Evolutionary conservation across 257 asterid species (phyloP), one percentile per base, ranked within the genome.

Genomic region (Cynanchum wilfordii): DNA sequence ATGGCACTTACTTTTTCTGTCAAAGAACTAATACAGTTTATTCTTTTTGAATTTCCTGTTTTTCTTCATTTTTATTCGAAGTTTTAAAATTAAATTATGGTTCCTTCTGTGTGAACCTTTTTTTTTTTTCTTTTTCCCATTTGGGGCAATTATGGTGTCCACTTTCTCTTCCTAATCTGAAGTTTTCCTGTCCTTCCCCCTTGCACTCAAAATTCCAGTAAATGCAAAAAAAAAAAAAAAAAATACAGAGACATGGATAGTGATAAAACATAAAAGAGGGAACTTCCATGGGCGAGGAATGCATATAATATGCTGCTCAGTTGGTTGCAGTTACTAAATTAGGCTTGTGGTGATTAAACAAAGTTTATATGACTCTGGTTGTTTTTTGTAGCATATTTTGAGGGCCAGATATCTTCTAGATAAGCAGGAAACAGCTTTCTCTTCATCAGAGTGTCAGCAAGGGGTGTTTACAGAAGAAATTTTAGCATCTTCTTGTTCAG

Each of bases 401-500:
- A 36, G 44, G 51, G 24, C 16, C 25, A 50, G 50, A 22, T 52
- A 47, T 55, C 67, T 25, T 49, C 51, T 57, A 52, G 44, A 54
- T 12, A 73, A 66, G 76, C 64, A 20, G 9, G 58, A 19, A 68
- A 47, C 36, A 40, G 7, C 62, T 74, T 73, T 73, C 65, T 58
- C 68, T 66, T 66, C 67, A 19, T 59, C 75, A 71, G 73, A 59
- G 63, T 77, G 78, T 69, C 79, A 73, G 72, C 76, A 75, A 27
- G 78, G 72, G 75, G 77, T 70, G 16, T 82, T 74, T 69, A 56
- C 59, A 19, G 83, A 79, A 55, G 89, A 76, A 62, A 52, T 62
- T 79, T 45, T 51, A 66, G 58, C 74, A 66, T 64, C 74, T 57
- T 73, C 87, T 40, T 76, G 80, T 75, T 69, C 84, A 82, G 88